These are phyloP conservation scores for Canna indica DNA, from an alignment of 176 grass and related monocot species.

Conservation along the genomic window DNA sequence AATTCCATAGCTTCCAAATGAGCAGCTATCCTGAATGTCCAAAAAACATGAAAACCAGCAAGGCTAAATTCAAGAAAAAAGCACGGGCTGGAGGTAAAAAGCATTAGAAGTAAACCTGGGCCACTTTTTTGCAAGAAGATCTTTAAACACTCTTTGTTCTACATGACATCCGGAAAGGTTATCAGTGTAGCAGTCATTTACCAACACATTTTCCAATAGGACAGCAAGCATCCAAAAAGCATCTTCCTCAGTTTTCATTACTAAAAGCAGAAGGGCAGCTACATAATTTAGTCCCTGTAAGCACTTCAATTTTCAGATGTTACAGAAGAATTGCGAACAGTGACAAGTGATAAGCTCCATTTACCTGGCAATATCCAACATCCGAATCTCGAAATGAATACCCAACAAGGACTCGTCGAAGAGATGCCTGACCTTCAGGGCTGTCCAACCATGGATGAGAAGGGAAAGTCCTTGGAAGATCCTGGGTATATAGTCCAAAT, in stretches of 20 bases:
- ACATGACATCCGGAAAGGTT: conserved; percentile 97
- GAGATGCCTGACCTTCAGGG: conserved; percentile 73
- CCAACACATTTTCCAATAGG: conserved; percentile 91
- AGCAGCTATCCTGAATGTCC: conserved; percentile 55
- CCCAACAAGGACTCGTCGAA: conserved; percentile 80
- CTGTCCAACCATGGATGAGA: conserved; percentile 89
- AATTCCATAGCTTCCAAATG: conserved; percentile 86
- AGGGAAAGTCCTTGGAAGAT: conserved; percentile 90
- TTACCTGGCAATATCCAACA: conserved; percentile 99
- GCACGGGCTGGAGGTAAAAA: not conserved
- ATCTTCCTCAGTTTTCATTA: conserved; percentile 93
- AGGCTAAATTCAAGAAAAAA: not conserved
- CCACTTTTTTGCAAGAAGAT: conserved; percentile 91
- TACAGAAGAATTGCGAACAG: not conserved
- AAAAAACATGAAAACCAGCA: not conserved
- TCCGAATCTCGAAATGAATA: conserved; percentile 97
- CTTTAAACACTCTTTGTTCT: conserved; percentile 92
- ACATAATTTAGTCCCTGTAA: conserved; percentile 94
- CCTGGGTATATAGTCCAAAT: conserved; percentile 29
- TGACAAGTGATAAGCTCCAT: not conserved
- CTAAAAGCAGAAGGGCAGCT: conserved; percentile 73
- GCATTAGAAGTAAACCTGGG: conserved; percentile 40
- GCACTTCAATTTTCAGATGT: not conserved
- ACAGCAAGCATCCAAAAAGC: conserved; percentile 97
- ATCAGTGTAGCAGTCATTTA: conserved; percentile 93